Evolutionary conservation across 1,284 basidiomycete genomes (phyloP), one percentile per base, ranked within the genome.

Genomic region (Apiotrichum gamsii): DNA sequence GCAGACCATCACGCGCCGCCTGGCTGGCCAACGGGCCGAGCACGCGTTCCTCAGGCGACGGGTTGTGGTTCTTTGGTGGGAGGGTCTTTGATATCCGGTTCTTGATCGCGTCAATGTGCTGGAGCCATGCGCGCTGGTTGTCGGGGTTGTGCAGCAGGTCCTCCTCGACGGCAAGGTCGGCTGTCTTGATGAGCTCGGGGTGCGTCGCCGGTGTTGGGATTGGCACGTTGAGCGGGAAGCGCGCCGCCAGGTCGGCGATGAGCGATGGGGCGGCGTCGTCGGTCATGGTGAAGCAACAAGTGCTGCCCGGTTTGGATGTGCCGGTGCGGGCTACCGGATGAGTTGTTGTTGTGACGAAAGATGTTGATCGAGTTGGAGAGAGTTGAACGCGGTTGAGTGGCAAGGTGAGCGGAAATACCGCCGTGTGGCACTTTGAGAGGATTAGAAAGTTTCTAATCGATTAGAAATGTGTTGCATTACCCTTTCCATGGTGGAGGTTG

Each of bases 131-230:
- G 25, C 88, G 82, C 68, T 93, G 87, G 49, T 93, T 95, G 50
- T 81, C 80, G 3, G 90, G 87, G 72, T 97, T 96, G 54, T 89
- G 82, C 28, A 93, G 76, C n/a, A 98, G 80, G 72, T 98, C 94
- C 72, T 98, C 91, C 74, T 97, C 95, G 35, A 89, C 82, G 52
- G 84, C 79, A 29, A 96, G 70, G 71, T 97, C 91, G 42, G 81
- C 77, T 24, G 82, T 72, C 3, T 83, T 78, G 57, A 97, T 78
- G 43, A 97, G 78, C 48, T 83, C 76, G 15, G 85, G 78, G 62
- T 91, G 82, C 2, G 82, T 85, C 39, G 79, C 74, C 9, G 91
- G 90, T 8, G 80, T 84, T 11, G 94, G 94, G 40, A 84, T 76
- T 10, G 94, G 91, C 42, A 80, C 78, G 5, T 91, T 88, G 54